Evolutionary conservation across 805 yeast genomes (phyloP).

Genomic region (Yarrowia porcina): DNA sequence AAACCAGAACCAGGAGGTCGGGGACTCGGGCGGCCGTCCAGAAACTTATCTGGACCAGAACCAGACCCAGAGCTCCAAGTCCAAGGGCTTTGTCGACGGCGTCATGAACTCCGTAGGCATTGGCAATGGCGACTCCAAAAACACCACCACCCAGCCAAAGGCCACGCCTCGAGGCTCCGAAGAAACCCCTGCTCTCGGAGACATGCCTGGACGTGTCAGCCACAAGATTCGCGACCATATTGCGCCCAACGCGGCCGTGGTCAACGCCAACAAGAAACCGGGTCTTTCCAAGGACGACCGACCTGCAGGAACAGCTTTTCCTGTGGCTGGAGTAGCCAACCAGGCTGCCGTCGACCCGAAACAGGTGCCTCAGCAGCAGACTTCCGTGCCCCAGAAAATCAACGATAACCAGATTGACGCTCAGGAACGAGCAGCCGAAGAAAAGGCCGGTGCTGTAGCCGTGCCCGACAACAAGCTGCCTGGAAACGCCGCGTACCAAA

Average conservation of each 20-base stretch:
- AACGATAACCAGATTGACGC: neutral
- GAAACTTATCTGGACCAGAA: constrained; percentile 13
- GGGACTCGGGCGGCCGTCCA: constrained; percentile 14
- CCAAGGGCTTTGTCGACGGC: constrained; percentile 2
- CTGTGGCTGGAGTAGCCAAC: constrained; percentile 35
- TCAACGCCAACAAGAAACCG: constrained; percentile 34
- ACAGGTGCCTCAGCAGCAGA: neutral
- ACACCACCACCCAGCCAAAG: neutral
- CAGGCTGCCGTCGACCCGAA: constrained; percentile 32
- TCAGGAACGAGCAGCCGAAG: neutral
- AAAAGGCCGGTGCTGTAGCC: constrained; percentile 23
- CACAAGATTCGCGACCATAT: constrained; percentile 17
- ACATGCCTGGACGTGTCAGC: constrained; percentile 14
- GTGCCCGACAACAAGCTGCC: constrained; percentile 21
- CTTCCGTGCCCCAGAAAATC: neutral
- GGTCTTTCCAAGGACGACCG: constrained; percentile 32
- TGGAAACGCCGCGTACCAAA: neutral
- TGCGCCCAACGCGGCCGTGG: constrained; percentile 33
- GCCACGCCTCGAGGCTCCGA: neutral
- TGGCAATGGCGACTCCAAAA: neutral
- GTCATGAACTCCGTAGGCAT: constrained; percentile 2
- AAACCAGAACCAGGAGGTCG: constrained; percentile 12
- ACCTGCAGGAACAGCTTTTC: constrained; percentile 36
- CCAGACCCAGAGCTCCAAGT: constrained; percentile 6
- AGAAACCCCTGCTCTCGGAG: constrained; percentile 16